Base-by-base conservation (phyloP, 1,284 basidiomycete genomes). In the Testicularia cyperi region DNA sequence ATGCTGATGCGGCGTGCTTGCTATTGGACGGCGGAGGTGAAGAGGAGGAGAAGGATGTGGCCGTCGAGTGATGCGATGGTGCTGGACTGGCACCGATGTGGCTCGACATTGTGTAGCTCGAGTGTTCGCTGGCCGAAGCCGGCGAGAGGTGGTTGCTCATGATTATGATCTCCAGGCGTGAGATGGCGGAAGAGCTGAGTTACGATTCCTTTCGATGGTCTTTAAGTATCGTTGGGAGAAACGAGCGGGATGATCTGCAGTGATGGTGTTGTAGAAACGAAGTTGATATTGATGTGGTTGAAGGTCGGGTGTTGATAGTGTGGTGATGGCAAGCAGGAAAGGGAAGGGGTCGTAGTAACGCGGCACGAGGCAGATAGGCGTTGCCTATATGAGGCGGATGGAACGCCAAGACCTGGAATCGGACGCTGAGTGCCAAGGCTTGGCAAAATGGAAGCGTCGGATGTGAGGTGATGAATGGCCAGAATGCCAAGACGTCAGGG, bases 111-210 rank as follows among this genome's bases (percentile, higher is more conserved):
- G 54, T 42, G 46, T 64, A 64, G 46, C 61, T 64, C 15, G 60
- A 63, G 41, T 55, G 55, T 31, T 58, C 61, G 38, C 61, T 64
- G 39, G 40, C 43, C 19, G 61, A 38, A 27, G 54, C 51, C 16
- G 61, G 61, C 36, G 55, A 55, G 26, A 58, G 55, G 20, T 60
- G 61, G 28, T 55, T 44, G 61, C 46, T 64, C 61, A 64, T 61
- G 15, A 15, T 43, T 41, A 31, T 31, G 24, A 14, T 18, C n/a
- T n/a, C n/a, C n/a, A n/a, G 19, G 8, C 22, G n/a, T 33, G 8
- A 13, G 20, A 26, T 16, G 16, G 27, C 7, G 15, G 33, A 18
- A 33, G 25, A 18, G 25, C 8, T 26, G 25, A 26, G 25, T 14
- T 26, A 14, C 8, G 25, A 14, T 26, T 26, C 8, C 21, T 24